Percentiles rank a stretch among this genome's conserved stretches.
Evolutionary conservation across 1,284 basidiomycete genomes (phyloP).

Genomic region (Dichomitus squalens): DNA sequence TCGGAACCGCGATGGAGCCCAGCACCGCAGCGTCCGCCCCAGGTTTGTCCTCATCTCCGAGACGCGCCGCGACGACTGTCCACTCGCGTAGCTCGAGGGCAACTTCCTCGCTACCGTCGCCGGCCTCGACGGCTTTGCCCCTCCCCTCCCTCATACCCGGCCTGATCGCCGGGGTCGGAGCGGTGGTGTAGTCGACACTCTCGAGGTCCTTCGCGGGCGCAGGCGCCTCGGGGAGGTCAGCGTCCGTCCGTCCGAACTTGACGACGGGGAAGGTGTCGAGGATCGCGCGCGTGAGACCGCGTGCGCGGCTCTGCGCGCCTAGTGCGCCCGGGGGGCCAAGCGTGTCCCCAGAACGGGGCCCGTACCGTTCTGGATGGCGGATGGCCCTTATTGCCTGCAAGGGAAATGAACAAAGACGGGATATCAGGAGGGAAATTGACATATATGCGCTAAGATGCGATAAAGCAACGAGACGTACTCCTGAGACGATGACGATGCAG

Average conservation of each 20-base stretch:
- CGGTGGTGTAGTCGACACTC: conserved; percentile 6
- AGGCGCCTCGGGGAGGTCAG: neutral
- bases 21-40: neutral
- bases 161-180: neutral
- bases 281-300: conserved; percentile 85
- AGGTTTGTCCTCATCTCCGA: conserved; percentile 9
- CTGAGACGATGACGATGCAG: conserved; percentile 78
- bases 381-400: conserved; percentile 76
- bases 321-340: conserved; percentile 30
- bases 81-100: conserved; percentile 22
- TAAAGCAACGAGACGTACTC: conserved; percentile 51
- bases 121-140: neutral
- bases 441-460: too few species aligned
- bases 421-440: neutral
- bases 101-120: conserved; percentile 6
- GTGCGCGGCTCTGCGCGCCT: conserved; percentile 68
- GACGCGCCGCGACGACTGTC: conserved; percentile 6
- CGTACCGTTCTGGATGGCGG: conserved; percentile 90
- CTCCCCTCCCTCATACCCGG: neutral
- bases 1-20: neutral
- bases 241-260: conserved; percentile 63
- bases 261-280: conserved; percentile 93
- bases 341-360: conserved; percentile 58
- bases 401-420: conserved; percentile 4
- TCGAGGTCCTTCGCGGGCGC: conserved; percentile 38